Evolutionary conservation across 164 flowering plant species (phyloP), one percentile per base, ranked within the genome.

Genomic region (Saururus chinensis): DNA sequence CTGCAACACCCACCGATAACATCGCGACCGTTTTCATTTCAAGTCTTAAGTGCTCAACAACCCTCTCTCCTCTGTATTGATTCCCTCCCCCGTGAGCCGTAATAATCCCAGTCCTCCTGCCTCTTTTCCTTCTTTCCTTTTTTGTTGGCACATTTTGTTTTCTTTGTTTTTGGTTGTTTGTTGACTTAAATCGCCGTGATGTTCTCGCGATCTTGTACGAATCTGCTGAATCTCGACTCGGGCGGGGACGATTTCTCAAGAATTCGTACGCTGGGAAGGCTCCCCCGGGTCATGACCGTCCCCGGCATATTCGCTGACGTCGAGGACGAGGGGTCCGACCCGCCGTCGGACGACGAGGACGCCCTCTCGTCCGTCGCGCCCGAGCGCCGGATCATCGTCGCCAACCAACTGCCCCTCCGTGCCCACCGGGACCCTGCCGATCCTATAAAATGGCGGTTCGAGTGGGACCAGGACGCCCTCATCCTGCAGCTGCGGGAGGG

Each of bases 341-440:
- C 49, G 49, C 17, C 13, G 13, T 2, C 49, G 9, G 49, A 12
- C 49, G 49, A 17, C 49, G 14, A 12, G 17, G 49, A 45, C 14
- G 49, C 37, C 4, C 37, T 23, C 8, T 61, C 76, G 17, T 70
- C 80, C 0, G 56, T 19, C 19, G 1, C 49, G 8, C 58, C 9
- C 5, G 72, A 65, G 45, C 71, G 81, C 59, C 59, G 79, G 21
- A 75, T 82, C 68, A 66, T 84, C 19, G 89, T 84, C 14, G 67
- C 84, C 7, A 82, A 84, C 57, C 82, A 82, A 71, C 69, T 84
- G 8, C 90, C 90, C 0, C 17, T 84, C 17, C 66, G 67, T 11
- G 74, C 77, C 1, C 21, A 9, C 6, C 56, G 61, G 0, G 66
- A 77, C 49, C 17, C 49, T 19, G 60, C 52, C 12, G 42, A 30